Evolutionary conservation across 2,329 filamentous ascomycete genomes (phyloP).

Genomic region (Aspergillus thermomutatus): DNA sequence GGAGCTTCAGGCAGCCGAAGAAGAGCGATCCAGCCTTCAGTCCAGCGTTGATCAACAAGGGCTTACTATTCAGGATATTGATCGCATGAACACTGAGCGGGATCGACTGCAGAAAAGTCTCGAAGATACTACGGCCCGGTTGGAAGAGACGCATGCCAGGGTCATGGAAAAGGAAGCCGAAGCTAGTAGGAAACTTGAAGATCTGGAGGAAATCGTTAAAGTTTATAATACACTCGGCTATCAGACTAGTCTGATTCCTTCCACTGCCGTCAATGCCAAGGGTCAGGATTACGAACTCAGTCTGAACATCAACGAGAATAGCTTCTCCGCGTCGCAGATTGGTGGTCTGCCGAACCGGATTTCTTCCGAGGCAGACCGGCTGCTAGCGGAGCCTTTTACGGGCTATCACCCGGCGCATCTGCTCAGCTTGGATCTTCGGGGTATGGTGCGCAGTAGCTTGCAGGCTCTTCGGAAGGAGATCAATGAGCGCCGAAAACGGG

Average conservation of each 20-base stretch:
- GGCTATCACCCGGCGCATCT: constrained; percentile 90
- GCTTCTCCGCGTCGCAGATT: constrained; percentile 65
- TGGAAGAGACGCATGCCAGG: constrained; percentile 81
- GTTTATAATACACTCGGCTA: constrained; percentile 93
- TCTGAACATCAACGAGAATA: constrained; percentile 75
- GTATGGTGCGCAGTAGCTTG: constrained; percentile 75
- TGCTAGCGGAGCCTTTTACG: constrained; percentile 75
- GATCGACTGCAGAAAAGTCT: constrained; percentile 89
- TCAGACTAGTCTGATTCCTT: constrained; percentile 84
- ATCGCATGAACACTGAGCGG: constrained; percentile 95
- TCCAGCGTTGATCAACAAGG: constrained; percentile 86
- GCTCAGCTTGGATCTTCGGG: constrained; percentile 82
- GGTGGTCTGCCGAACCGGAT: constrained; percentile 49
- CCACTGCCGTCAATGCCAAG: constrained; percentile 79
- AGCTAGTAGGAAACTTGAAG: constrained; percentile 79
- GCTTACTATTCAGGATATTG: constrained; percentile 96
- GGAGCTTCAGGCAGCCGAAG: constrained; percentile 76
- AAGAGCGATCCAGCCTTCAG: constrained; percentile 76
- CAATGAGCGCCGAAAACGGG: constrained; percentile 77
- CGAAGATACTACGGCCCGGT: constrained; percentile 67
- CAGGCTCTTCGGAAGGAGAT: constrained; percentile 80
- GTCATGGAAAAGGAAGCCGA: constrained; percentile 86
- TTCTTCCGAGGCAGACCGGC: constrained; percentile 62
- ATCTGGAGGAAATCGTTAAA: constrained; percentile 86
- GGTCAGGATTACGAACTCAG: constrained; percentile 80